Base-by-base conservation (phyloP, 2,329 filamentous ascomycete species). In the Apiospora koreana region DNA sequence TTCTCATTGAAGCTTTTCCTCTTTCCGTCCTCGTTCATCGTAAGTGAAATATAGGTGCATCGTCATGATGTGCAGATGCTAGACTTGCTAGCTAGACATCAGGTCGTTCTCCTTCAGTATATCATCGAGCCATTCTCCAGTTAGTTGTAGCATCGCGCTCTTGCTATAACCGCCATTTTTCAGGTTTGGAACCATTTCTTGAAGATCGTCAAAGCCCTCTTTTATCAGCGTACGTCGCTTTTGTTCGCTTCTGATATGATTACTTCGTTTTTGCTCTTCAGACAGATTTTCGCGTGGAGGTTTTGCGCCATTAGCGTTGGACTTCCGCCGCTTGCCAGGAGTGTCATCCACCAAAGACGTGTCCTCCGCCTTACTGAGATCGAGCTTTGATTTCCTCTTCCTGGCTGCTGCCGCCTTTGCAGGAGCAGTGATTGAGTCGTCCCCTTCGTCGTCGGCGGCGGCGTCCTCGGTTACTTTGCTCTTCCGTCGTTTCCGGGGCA, bases 261-360 rank as follows among this genome's bases (percentile, higher is more conserved):
- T 94, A 65, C 94, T 87, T 43, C 94, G 88, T 80, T 96, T 97
- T 81, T 97, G 93, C 78, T 97, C 94, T 68, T 94, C 96, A 68
- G 91, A 86, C 73, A 97, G 94, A 75, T 97, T 97, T 76, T 91
- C 91, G 35, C 92, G 82, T 2, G 85, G 77, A 2, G 82, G 70
- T 75, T 90, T 91, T 23, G 80, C 73, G 12, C 74, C 79, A 48
- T 77, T 81, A n/a, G 73, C 74, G 8, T 77, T 79, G 1, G 87
- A 88, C 75, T 88, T 89, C 45, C 86, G 83, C 66, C 87, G 82
- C 75, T 87, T 87, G 18, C 80, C 80, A 1, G 77, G 67, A 1
- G 73, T 69, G 48, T 82, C 82, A 72, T 77, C 80, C 68, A 76
- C 78, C 31, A 79, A 80, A 4, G 79, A 81, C 76, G 77, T 58